phyloP scores from a whole-genome alignment of 495 filamentous ascomycete genomes.

The Schizothecium vesticola region DNA sequence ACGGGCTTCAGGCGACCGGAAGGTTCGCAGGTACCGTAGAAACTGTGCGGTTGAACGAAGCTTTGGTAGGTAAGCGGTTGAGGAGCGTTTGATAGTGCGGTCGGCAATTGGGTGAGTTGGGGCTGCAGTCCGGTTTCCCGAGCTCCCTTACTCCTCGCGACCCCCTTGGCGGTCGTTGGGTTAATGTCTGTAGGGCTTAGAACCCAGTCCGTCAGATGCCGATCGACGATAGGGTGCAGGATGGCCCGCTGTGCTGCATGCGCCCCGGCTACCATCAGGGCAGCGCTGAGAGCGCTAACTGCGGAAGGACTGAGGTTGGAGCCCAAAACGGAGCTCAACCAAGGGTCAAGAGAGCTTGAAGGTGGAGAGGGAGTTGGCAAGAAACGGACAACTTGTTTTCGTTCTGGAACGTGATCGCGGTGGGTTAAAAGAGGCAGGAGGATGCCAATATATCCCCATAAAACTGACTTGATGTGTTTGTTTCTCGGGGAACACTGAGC shows the following conservation, averaged over 20 bases:
- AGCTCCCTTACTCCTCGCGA: background rate
- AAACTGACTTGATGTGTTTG: background rate
- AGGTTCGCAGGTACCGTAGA: background rate
- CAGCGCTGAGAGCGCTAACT: background rate
- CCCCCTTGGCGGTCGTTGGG: background rate
- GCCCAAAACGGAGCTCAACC: background rate
- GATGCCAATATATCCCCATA: background rate
- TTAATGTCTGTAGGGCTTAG: slow-evolving; percentile 3
- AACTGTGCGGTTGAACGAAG: background rate
- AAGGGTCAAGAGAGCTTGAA: background rate
- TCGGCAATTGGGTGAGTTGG: background rate
- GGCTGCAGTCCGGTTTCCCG: background rate
- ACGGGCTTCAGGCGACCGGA: background rate
- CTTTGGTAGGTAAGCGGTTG: too few relatives aligned
- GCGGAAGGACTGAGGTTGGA: background rate
- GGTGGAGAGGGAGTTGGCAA: background rate
- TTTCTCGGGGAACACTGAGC: background rate
- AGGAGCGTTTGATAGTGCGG: background rate
- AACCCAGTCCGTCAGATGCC: background rate
- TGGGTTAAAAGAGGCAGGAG: background rate
- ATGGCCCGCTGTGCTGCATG: background rate
- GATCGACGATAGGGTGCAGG: background rate
- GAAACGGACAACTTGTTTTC: background rate
- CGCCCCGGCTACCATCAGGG: background rate
- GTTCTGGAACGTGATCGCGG: background rate